Conservation (phyloP, 306 rosid species). For the Elaeagnus macrophylla region DNA sequence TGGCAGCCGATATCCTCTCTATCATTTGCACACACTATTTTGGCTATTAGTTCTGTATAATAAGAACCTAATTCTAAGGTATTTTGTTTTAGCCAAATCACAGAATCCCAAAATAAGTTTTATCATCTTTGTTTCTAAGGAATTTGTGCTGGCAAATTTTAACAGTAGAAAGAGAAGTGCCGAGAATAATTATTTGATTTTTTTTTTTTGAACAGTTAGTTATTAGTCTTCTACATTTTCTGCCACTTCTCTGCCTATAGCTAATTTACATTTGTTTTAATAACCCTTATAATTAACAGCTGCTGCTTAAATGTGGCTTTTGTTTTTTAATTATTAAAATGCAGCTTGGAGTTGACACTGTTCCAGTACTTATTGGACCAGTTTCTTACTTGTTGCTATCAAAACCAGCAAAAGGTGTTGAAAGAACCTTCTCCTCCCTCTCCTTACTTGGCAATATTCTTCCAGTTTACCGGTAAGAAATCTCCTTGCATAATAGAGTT, state of each 20-base stretch:
- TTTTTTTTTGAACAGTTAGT: background rate
- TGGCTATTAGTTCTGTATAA: too few relatives aligned
- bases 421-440: slow-evolving; percentile 50
- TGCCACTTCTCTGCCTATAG: background rate
- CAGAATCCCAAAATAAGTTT: too few relatives aligned
- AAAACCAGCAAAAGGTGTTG: slow-evolving; percentile 69
- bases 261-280: background rate
- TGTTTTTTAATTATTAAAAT: background rate
- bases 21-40: too few relatives aligned
- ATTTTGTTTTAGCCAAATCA: too few relatives aligned
- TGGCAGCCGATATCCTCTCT: too few relatives aligned
- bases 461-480: slow-evolving; percentile 57
- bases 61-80: too few relatives aligned
- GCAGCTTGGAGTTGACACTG: slow-evolving; percentile 71
- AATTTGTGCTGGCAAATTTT: too few relatives aligned
- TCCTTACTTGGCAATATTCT: slow-evolving; percentile 58
- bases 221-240: background rate
- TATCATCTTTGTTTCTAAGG: too few relatives aligned
- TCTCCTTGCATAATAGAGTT: background rate
- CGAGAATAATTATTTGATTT: too few relatives aligned
- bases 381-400: slow-evolving; percentile 76
- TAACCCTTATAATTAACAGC: background rate
- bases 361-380: slow-evolving; percentile 79
- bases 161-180: too few relatives aligned
- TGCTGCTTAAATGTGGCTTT: background rate